Conservation (phyloP, 768 basidiomycete species). For the Podaxis pistillaris region DNA sequence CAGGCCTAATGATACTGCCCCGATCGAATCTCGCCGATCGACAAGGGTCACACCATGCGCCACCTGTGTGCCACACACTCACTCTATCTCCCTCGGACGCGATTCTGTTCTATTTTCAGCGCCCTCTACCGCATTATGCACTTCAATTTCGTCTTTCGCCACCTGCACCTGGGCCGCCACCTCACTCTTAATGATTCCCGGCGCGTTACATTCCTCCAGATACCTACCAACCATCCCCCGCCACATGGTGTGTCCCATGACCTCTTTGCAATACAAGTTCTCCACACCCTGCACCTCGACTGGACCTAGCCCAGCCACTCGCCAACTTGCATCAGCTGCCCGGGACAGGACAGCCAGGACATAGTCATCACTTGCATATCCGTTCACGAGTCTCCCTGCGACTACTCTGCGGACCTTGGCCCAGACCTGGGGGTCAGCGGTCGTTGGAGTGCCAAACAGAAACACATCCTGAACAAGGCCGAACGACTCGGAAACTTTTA, state of each 20-base stretch:
- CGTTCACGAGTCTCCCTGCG: constrained; percentile 53
- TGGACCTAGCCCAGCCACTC: constrained; percentile 46
- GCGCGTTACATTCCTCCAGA: constrained; percentile 36
- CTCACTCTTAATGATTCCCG: constrained; percentile 35
- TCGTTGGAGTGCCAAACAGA: constrained; percentile 49
- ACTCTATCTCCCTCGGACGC: background rate
- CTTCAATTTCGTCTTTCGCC: constrained; percentile 9
- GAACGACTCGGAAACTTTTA: constrained; percentile 41
- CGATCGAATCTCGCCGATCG: background rate
- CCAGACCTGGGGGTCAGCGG: constrained; percentile 42
- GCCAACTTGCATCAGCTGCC: constrained; percentile 43
- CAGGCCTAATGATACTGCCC: background rate
- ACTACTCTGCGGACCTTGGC: constrained; percentile 45
- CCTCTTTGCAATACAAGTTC: constrained; percentile 44
- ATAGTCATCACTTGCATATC: constrained; percentile 50
- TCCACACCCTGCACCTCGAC: constrained; percentile 50
- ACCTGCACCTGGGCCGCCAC: constrained; percentile 34
- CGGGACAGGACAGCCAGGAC: constrained; percentile 52
- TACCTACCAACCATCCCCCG: constrained; percentile 46
- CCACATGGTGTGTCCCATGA: constrained; percentile 53
- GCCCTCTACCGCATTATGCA: no score
- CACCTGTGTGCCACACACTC: background rate
- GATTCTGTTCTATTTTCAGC: background rate
- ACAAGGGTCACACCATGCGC: background rate
- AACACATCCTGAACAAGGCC: constrained; percentile 55